A percentile compares a stretch with the other conserved stretches of the same genome.
Evolutionary conservation across 495 filamentous ascomycete genomes (phyloP).

Genomic region (Podospora didyma): DNA sequence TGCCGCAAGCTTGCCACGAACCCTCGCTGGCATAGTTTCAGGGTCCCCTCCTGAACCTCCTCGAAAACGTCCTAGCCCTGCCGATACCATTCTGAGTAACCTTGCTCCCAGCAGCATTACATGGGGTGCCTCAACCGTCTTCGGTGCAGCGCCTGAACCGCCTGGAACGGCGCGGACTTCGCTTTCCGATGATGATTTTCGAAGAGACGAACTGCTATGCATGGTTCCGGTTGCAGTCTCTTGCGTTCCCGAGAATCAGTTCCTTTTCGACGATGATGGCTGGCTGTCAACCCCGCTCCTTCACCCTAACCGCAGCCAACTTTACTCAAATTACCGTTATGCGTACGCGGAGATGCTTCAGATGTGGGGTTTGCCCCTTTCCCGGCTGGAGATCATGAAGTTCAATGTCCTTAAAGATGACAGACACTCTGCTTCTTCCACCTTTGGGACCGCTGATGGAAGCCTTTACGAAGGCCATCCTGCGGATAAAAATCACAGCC

Average conservation of each 20-base stretch:
- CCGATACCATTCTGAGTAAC: conserved; percentile 60
- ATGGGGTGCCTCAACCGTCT: conserved; percentile 62
- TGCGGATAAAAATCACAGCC: conserved; percentile 18
- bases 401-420: conserved; percentile 62
- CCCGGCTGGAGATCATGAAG: conserved; percentile 77
- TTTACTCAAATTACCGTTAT: conserved; percentile 69
- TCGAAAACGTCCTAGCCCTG: conserved; percentile 63
- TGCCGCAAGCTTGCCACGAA: conserved; percentile 67
- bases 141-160: conserved; percentile 43
- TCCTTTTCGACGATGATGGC: conserved; percentile 74
- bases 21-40: conserved; percentile 64
- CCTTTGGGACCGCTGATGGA: conserved; percentile 21
- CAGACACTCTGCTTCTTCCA: conserved; percentile 18
- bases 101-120: conserved; percentile 56
- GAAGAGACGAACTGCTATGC: conserved; percentile 36
- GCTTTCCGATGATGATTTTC: conserved; percentile 42
- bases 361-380: conserved; percentile 74
- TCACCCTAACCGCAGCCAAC: conserved; percentile 53
- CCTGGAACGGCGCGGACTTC: conserved; percentile 40
- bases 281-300: conserved; percentile 64
- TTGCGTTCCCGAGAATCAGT: conserved; percentile 68
- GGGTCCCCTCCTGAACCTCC: conserved; percentile 63
- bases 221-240: conserved; percentile 50
- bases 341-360: conserved; percentile 79
- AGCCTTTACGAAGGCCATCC: conserved; percentile 30